Evolutionary conservation across 2,329 filamentous ascomycete genomes (phyloP).

Genomic region (Neofusicoccum umdonicola): DNA sequence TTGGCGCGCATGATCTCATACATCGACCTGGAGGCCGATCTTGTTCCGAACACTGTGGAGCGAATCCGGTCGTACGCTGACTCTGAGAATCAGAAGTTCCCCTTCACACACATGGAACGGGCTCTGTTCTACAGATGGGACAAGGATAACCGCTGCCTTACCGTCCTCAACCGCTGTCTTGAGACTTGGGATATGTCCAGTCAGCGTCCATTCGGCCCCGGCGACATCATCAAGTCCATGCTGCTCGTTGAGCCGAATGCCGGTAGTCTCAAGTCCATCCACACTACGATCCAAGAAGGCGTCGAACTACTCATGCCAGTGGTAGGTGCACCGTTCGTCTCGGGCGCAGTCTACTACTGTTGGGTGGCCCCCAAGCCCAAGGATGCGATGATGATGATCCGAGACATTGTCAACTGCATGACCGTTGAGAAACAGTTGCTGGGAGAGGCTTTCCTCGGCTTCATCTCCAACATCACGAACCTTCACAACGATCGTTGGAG

Average conservation of each 20-base stretch:
- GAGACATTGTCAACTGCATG: constrained; percentile 25
- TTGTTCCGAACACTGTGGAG: constrained; percentile 18
- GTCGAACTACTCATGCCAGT: constrained; percentile 26
- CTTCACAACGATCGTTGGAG: constrained; percentile 26
- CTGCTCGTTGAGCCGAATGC: constrained; percentile 18
- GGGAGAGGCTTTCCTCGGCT: constrained; percentile 24
- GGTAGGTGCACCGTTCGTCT: constrained; percentile 32
- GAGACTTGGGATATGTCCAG: constrained; percentile 33
- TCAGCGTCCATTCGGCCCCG: constrained; percentile 30
- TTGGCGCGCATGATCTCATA: not conserved
- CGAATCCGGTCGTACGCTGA: constrained; percentile 25
- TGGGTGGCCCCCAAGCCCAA: constrained; percentile 22
- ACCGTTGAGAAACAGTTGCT: constrained; percentile 17
- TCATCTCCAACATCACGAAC: constrained; percentile 27
- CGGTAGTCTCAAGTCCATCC: constrained; percentile 18
- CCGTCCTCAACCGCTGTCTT: constrained; percentile 35
- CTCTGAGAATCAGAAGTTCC: constrained; percentile 27
- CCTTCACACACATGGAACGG: constrained; percentile 27
- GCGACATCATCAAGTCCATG: constrained; percentile 34
- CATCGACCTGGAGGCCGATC: constrained; percentile 26
- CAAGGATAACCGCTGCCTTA: constrained; percentile 29
- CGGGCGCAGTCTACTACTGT: constrained; percentile 32
- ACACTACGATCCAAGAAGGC: constrained; percentile 31
- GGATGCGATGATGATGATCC: constrained; percentile 25
- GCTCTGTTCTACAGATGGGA: constrained; percentile 28